These are phyloP conservation scores for Nematocida sp. DNA, from an alignment of 371 early-diverging fungal genomes.

Conservation along the genomic window DNA sequence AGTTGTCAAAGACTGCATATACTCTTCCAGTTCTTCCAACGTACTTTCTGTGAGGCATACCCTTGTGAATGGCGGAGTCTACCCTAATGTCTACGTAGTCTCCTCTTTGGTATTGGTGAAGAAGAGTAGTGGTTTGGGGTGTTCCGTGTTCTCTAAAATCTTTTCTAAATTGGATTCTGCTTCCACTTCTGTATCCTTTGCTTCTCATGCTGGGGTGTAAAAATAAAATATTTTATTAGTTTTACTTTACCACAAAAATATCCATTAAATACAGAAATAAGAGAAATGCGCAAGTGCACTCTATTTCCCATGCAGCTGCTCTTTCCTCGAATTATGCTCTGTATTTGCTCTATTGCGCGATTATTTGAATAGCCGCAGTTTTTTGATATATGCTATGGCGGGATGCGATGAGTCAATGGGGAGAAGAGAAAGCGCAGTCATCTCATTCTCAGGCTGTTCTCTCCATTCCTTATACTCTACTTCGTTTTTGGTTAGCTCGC, in stretches of 20 bases:
- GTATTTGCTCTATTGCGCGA: too few relatives aligned
- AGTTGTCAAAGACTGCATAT: slow-evolving; percentile 63
- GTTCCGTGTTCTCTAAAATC: slow-evolving; percentile 80
- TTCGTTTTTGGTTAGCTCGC: slow-evolving; percentile 4
- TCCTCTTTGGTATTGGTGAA: slow-evolving; percentile 90
- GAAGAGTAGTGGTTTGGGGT: slow-evolving; percentile 85
- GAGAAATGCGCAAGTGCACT: too few relatives aligned
- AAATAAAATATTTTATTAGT: slow-evolving; percentile 45
- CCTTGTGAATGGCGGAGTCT: slow-evolving; percentile 92
- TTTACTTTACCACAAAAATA: too few relatives aligned
- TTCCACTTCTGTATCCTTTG: slow-evolving; percentile 83
- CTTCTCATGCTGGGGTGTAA: slow-evolving; percentile 64
- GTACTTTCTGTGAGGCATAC: slow-evolving; percentile 99
- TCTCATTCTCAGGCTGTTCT: slow-evolving; percentile 63
- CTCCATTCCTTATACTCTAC: slow-evolving; percentile 57
- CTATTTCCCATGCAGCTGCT: too few relatives aligned
- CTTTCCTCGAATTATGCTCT: too few relatives aligned
- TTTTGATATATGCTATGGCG: slow-evolving; percentile 7
- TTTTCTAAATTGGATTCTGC: slow-evolving; percentile 91
- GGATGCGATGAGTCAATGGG: slow-evolving; percentile 32
- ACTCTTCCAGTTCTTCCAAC: slow-evolving; percentile 75
- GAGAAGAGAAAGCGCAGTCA: slow-evolving; percentile 52
- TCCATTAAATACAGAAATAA: too few relatives aligned
- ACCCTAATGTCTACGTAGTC: slow-evolving; percentile 96
- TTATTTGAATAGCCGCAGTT: slow-evolving; percentile 43